Conservation (phyloP, 345 rosid species). For the Aurinia saxatilis region DNA sequence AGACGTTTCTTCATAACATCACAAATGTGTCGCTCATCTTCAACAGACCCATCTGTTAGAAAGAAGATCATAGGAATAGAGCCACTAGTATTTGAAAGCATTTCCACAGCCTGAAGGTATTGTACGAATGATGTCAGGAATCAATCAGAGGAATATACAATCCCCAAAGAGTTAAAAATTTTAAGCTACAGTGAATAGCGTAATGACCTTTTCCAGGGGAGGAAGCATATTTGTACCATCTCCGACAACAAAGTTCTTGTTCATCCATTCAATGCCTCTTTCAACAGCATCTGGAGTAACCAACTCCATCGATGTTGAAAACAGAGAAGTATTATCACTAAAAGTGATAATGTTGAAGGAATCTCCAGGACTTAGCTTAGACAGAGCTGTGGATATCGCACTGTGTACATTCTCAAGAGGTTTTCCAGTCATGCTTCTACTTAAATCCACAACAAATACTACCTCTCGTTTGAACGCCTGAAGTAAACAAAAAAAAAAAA, state of each 20-base stretch:
- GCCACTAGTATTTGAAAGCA: conserved; percentile 51
- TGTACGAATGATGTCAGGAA: conserved; percentile 6
- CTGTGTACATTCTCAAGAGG: conserved; percentile 58
- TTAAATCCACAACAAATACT: conserved; percentile 78
- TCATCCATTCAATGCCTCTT: conserved; percentile 65
- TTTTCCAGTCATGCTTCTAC: conserved; percentile 83
- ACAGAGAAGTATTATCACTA: conserved; percentile 55
- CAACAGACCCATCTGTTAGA: conserved; percentile 89
- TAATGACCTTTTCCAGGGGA: conserved; percentile 68
- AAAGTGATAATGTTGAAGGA: conserved; percentile 79
- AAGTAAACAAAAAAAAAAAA: conserved; percentile 1
- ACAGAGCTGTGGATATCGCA: conserved; percentile 53
- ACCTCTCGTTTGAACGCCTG: conserved; percentile 75
- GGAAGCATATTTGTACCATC: conserved; percentile 65
- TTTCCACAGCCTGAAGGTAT: conserved; percentile 76
- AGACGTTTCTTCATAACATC: conserved; percentile 54
- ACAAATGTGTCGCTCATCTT: conserved; percentile 82
- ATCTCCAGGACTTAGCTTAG: conserved; percentile 58
- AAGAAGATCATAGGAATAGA: conserved; percentile 76
- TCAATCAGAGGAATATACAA: neutral
- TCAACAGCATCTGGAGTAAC: conserved; percentile 54
- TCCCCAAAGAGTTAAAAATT: neutral
- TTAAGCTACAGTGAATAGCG: neutral
- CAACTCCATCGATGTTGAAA: conserved; percentile 60
- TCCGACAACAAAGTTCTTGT: conserved; percentile 47